Evolutionary conservation across 495 filamentous ascomycete species (phyloP).

Genomic region (Neohortaea acidophila): DNA sequence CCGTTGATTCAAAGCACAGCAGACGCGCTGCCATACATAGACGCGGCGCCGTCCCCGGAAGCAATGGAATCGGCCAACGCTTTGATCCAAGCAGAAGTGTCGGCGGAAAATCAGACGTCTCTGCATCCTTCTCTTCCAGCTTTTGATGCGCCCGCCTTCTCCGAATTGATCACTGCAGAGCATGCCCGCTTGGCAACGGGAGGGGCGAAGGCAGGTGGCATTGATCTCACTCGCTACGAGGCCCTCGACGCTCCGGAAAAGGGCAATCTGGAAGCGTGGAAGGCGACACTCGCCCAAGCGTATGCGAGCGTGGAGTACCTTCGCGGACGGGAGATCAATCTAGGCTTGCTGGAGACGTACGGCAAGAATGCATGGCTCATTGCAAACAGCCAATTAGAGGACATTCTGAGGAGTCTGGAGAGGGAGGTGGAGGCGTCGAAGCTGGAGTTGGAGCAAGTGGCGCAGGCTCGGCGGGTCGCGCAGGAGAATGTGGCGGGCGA

Average conservation of each 20-base stretch:
- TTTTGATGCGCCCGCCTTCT: conserved; percentile 32
- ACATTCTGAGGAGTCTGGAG: conserved; percentile 55
- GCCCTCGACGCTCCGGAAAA: conserved; percentile 31
- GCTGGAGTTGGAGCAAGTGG: conserved; percentile 51
- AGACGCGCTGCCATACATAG: conserved; percentile 18
- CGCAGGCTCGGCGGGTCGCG: conserved; percentile 48
- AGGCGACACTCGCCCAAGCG: conserved; percentile 29
- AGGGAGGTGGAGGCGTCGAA: conserved; percentile 53
- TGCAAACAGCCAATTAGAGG: conserved; percentile 64
- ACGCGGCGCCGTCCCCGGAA: conserved; percentile 8
- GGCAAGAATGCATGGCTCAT: conserved; percentile 88
- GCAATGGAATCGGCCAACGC: conserved; percentile 13
- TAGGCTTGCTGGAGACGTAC: conserved; percentile 58
- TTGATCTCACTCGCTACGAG: conserved; percentile 77
- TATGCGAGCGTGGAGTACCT: conserved; percentile 56
- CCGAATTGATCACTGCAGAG: conserved; percentile 47
- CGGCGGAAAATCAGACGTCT: conserved; percentile 4
- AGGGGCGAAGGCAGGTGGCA: conserved; percentile 37
- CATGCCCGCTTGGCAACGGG: conserved; percentile 42
- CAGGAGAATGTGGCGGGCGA: conserved; percentile 59
- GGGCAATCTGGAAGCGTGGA: conserved; percentile 20
- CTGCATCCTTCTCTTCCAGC: conserved; percentile 23
- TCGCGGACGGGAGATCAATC: conserved; percentile 46
- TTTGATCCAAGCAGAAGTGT: conserved; percentile 17
- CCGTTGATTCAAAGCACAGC: conserved; percentile 10